Percentiles rank a stretch among this genome's conserved stretches.
Conservation (phyloP, 2,329 filamentous ascomycete species). For the Fusarium odoratissimum region DNA sequence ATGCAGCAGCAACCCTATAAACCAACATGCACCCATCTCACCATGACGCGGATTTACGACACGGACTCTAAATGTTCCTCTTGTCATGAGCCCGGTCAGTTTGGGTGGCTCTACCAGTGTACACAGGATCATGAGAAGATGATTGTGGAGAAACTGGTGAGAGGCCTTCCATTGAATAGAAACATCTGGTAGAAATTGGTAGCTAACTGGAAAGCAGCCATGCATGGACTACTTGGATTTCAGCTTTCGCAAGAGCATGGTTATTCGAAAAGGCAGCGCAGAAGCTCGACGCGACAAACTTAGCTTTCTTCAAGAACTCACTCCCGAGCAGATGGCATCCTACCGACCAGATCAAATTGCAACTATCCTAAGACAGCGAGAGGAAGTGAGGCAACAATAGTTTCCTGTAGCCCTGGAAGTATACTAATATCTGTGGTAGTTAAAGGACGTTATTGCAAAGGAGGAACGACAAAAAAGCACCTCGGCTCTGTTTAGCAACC, state of each 20-base stretch:
- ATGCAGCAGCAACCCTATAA: conserved; percentile 40
- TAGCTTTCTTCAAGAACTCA: conserved; percentile 59
- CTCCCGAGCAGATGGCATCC: conserved; percentile 52
- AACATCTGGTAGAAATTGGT: background rate
- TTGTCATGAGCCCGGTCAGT: conserved; percentile 66
- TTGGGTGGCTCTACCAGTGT: conserved; percentile 82
- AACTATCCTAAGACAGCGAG: conserved; percentile 61
- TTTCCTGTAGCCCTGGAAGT: too few species aligned
- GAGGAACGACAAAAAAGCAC: conserved; percentile 43
- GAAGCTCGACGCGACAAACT: conserved; percentile 56
- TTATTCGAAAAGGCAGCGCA: conserved; percentile 53
- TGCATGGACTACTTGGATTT: conserved; percentile 53
- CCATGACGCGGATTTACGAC: conserved; percentile 74
- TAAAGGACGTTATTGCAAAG: conserved; percentile 46
- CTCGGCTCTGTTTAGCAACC: conserved; percentile 33
- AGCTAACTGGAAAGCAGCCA: conserved; percentile 36
- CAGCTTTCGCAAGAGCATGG: conserved; percentile 48
- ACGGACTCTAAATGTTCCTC: conserved; percentile 63
- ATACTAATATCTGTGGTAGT: conserved; percentile 11
- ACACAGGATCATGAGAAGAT: conserved; percentile 69
- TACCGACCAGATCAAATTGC: conserved; percentile 62
- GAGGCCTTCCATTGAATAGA: conserved; percentile 33
- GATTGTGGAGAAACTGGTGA: conserved; percentile 46
- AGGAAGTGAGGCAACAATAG: conserved; percentile 54
- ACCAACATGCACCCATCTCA: conserved; percentile 72